Evolutionary conservation across 441 rosid genomes (phyloP), one percentile per base, ranked within the genome.

Genomic region (Gossypium lobatum): DNA sequence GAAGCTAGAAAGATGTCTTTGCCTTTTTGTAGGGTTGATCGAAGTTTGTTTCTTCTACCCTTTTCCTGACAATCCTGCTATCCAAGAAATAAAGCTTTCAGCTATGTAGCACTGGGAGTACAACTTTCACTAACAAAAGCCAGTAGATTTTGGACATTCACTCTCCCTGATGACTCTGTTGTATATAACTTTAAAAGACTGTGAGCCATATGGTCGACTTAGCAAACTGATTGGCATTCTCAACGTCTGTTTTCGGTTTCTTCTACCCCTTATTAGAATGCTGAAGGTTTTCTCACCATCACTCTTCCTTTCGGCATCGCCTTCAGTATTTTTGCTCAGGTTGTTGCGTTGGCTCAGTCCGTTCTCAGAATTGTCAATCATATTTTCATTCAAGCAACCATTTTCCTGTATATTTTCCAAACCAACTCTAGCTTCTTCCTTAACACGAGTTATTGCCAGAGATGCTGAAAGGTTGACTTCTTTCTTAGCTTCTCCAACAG

Each of bases 141-240:
- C 73, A 37, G 82, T 60, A 68, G 86, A 75, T 77, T 89, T 89
- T 58, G 92, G 89, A 85, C 88, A 77, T 83, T 89, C 96, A 23
- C 90, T 89, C 71, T 89, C 91, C 80, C 97, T 82, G 76, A 96
- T 89, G 31, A 96, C 95, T 81, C 97, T 86, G 90, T 82, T 96
- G 80, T 80, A 86, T 70, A 77, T 73, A 62, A 88, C 83, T 85
- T 96, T 96, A 80, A 92, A 96, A 48, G 97, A 86, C 74, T 91
- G 97, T 14, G 99, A 92, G 70, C 90, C 93, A 72, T 92, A 88
- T 70, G 99, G 97, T 71, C 95, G 88, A 83, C 80, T 89, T 18
- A 96, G 98, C 82, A 93, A 85, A 84, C 97, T 92, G 61, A 96
- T 81, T 3, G 99, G 99, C 93, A 96, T 89, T 77, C 97, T 89